Percentiles rank a stretch among this genome's conserved stretches.
Conservation (phyloP, 192 early-diverging fungal species). For the Coemansia sp. region DNA sequence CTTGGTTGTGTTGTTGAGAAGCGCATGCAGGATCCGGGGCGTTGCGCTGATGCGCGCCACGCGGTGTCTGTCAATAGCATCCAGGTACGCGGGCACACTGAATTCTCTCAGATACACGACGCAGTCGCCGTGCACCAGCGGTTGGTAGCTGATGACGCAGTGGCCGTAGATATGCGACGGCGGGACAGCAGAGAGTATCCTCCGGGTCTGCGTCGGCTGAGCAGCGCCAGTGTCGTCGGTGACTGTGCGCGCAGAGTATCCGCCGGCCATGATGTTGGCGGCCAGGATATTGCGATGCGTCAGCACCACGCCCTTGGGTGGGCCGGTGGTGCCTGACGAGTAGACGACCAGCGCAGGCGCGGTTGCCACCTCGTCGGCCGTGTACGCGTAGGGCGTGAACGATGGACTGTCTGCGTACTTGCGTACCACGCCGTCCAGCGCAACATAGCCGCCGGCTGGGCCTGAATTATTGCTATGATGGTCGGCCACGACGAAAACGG, state of each 20-base stretch:
- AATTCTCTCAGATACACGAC: slow-evolving; percentile 25
- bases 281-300: slow-evolving; percentile 42
- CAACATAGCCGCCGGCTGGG: background rate
- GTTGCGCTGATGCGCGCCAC: slow-evolving; percentile 19
- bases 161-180: slow-evolving; percentile 38
- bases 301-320: slow-evolving; percentile 38
- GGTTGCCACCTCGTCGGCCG: slow-evolving; percentile 2
- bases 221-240: background rate
- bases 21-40: slow-evolving; percentile 14
- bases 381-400: slow-evolving; percentile 1
- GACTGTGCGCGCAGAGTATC: slow-evolving; percentile 10
- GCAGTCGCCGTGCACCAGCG: slow-evolving; percentile 23
- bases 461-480: background rate
- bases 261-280: slow-evolving; percentile 9
- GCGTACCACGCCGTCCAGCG: background rate
- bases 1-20: slow-evolving; percentile 12
- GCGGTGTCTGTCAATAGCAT: slow-evolving; percentile 22
- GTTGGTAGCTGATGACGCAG: slow-evolving; percentile 36
- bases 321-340: slow-evolving; percentile 47
- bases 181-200: slow-evolving; percentile 20
- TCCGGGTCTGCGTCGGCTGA: background rate
- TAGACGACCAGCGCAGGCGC: slow-evolving; percentile 32
- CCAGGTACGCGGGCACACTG: slow-evolving; percentile 12
- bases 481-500: background rate
- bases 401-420: background rate